Base-by-base conservation (phyloP, 108 stramenopile species). In the Skeletonema costatum region DNA sequence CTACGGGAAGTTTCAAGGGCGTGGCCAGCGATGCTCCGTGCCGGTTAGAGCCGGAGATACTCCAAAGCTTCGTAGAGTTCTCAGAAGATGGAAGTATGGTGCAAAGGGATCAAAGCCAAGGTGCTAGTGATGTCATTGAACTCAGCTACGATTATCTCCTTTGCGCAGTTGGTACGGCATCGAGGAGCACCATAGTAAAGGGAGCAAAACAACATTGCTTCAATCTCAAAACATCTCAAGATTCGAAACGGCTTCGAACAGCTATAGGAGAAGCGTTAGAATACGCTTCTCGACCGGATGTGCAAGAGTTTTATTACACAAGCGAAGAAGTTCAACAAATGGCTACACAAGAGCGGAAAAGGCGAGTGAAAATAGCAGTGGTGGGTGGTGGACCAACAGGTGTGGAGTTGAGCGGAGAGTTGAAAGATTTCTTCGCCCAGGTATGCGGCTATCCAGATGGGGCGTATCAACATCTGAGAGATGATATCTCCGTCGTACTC, bases 301-400 rank as follows among this genome's bases (percentile, higher is more conserved):
- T 85, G 11, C 80, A 85, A 50, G 84, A 81, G 32, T 81, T 51
- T 60, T 85, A 85, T 63, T 81, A 85, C 21, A 60, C 56, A 30
- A 69, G 64, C 60, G 67, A 71, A 25, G 71, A 76, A 11, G 51
- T 65, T 61, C 61, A 67, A 61, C 31, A 42, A 5, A 56, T 61
- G 72, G 81, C 78, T 11, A 79, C 53, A 21, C 59, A 36, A 41
- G 81, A 84, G 44, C 60, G 80, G 1, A 64, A 60, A 14, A 51
- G 68, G 33, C 78, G 82, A 58, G 64, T 77, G 38, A 73, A 78
- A 17, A 71, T 84, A 30, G 83, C 77, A 2, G 71, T 87, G 17
- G 71, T 87, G 2, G 86, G 86, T 9, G 86, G 86, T 48, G 86
- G 86, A 6, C 82, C 86, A 12, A 87, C 86, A 11, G 86, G 86